Conservation (phyloP, 179 eudicot species). For the Kewa caespitosa region DNA sequence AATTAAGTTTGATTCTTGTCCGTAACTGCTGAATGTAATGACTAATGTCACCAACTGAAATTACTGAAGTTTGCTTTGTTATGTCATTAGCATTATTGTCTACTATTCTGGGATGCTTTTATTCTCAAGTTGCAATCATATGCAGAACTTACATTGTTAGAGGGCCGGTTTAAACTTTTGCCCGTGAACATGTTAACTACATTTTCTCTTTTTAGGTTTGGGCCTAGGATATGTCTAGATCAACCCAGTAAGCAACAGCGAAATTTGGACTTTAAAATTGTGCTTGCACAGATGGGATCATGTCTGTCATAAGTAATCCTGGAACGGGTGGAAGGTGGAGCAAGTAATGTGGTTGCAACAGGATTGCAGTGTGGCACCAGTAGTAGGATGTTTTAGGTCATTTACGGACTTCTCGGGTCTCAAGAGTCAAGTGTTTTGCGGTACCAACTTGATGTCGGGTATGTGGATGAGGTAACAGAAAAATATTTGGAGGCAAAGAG, state of each 20-base stretch:
- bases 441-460: background rate
- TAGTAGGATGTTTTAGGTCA: background rate
- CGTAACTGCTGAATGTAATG: too few relatives aligned
- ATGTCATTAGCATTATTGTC: background rate
- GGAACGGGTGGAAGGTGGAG: background rate
- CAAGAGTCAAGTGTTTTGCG: background rate
- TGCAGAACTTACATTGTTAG: background rate
- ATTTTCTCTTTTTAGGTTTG: background rate
- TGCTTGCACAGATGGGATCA: too few relatives aligned
- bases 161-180: background rate
- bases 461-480: background rate
- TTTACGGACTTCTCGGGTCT: background rate
- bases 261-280: too few relatives aligned
- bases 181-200: background rate
- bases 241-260: background rate
- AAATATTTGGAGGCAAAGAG: too few relatives aligned
- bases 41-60: too few relatives aligned
- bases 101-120: background rate
- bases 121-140: background rate
- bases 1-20: too few relatives aligned
- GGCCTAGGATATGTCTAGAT: too few relatives aligned
- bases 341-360: background rate
- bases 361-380: background rate
- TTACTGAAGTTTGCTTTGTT: background rate
- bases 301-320: background rate